Base-by-base conservation (phyloP, 176 grass and related monocot genomes). In the Oryza rufipogon region DNA sequence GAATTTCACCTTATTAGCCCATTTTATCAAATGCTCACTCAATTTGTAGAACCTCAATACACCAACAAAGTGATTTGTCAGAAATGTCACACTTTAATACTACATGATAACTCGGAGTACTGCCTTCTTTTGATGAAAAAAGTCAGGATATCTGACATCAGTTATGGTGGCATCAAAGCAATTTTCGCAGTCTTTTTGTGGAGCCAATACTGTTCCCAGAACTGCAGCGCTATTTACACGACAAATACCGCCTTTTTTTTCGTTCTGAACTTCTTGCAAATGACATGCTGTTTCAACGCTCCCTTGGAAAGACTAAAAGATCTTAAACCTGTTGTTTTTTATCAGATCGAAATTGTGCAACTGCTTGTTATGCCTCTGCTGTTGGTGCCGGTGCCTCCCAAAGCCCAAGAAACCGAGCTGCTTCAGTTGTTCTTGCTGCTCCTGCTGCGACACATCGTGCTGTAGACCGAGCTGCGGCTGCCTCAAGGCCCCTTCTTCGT, bases 271-370 rank as follows among this genome's bases (percentile, higher is more conserved):
- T n/a, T 48, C 26, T 69, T 69, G 26, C 38, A 81, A 41, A 23
- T 60, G 16, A 70, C 13, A 30, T 11, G 5, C 16, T 41, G 19
- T 77, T 23, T 9, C 42, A 6, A 14, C 49, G 49, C 25, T 77
- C 48, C 25, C 13, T 32, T 23, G 3, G 1, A 34, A 30, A 71
- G 5, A 38, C 36, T 38, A 38, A 38, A 52, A 34, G 6, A 11
- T 10, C 28, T 28, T 15, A 22, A 71, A 44, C 19, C 30, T 52
- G 7, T 25, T 8, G 47, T 38, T 33, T 80, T 80, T 16, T 61
- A 49, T 61, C 81, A 99, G 96, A 80, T 88, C 91, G 73, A 92
- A 89, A 70, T 4, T 92, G 48, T 87, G 87, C 71, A 78, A 77
- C 20, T 88, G 89, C 15, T 42, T 88, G 7, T 84, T 88, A 48